A percentile compares a stretch with the other conserved stretches of the same genome.
Evolutionary conservation across 2,329 filamentous ascomycete genomes (phyloP).

Genomic region (Emmonsiellopsis sp.): DNA sequence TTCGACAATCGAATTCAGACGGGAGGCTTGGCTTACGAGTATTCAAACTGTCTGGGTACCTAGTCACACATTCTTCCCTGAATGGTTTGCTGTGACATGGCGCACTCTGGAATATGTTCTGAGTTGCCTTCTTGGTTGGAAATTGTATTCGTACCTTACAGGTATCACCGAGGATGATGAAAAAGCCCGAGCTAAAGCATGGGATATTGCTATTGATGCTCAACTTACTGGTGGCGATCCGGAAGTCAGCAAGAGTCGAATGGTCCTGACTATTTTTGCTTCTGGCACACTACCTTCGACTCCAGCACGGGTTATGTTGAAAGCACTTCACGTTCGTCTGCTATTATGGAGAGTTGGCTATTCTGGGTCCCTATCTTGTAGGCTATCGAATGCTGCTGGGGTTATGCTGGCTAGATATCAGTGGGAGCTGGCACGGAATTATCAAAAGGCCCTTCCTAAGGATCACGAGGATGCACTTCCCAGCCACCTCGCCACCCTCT

Average conservation of each 20-base stretch:
- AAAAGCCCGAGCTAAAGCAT: conserved; percentile 76
- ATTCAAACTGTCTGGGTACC: conserved; percentile 91
- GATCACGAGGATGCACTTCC: conserved; percentile 60
- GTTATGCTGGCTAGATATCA: conserved; percentile 63
- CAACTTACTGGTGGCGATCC: conserved; percentile 85
- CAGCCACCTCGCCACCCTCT: conserved; percentile 63
- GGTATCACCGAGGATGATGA: conserved; percentile 79
- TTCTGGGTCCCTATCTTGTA: conserved; percentile 55
- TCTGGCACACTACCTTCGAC: conserved; percentile 80
- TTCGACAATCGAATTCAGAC: conserved; percentile 74
- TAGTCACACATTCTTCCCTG: conserved; percentile 74
- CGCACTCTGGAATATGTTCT: conserved; percentile 77
- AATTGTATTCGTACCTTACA: conserved; percentile 68
- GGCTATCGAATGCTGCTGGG: conserved; percentile 59
- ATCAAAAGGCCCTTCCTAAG: conserved; percentile 40
- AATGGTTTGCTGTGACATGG: conserved; percentile 68
- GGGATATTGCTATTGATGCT: conserved; percentile 87
- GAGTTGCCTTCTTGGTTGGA: conserved; percentile 66
- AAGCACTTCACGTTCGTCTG: conserved; percentile 83
- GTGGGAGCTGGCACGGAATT: conserved; percentile 71
- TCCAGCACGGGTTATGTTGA: conserved; percentile 76
- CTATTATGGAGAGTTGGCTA: conserved; percentile 71
- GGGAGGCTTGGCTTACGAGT: conserved; percentile 85
- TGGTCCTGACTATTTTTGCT: conserved; percentile 78
- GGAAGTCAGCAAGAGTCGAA: conserved; percentile 78